Evolutionary conservation across 306 rosid genomes (phyloP), one percentile per base, ranked within the genome.

Genomic region (Gastrolobium villosum): DNA sequence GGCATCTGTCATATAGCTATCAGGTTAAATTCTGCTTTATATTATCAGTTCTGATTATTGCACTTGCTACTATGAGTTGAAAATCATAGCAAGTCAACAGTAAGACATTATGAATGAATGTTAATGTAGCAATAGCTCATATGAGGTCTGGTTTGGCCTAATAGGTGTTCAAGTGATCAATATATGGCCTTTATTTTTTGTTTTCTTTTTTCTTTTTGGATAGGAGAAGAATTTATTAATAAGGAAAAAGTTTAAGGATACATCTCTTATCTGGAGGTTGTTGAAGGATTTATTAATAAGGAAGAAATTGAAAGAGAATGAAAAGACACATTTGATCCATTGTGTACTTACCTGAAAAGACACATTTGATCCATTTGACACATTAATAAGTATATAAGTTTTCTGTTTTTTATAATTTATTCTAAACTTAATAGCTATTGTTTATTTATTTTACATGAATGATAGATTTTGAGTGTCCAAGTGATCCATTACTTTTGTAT

Each of bases 1-100:
- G 98, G 40, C 98, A 94, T 87, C 91, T 94, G 78, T 94, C 98
- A 11, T 97, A 94, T 85, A 97, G 98, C 75, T 94, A 94, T 85
- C 98, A 94, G 98, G 98, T 94, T 69, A 86, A 53, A 10, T 75
- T 75, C 67, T 62, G 43, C 48, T 74, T 55, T 26, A 45, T 48
- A 40, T 81, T 60, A 72, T 49, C 66, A 63, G 14, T 49, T 68
- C 20, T 37, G 28, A 20, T 61, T 55, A 32, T 11, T 10, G 14
- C n/a, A 62, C 32, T 56, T 68, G 48, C 72, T 28, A 2, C 36
- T 35, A 55, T 65, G 73, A 83, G 79, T 77, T 67, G 84, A 10
- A 34, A 59, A n/a, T 63, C 64, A 41, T 79, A 26, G 61, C 56
- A 64, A 80, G 67, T 80, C 56, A 71, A 68, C 41, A 48, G 7